phyloP scores from a whole-genome alignment of 2,329 filamentous ascomycete species.

The Venturia asperata region DNA sequence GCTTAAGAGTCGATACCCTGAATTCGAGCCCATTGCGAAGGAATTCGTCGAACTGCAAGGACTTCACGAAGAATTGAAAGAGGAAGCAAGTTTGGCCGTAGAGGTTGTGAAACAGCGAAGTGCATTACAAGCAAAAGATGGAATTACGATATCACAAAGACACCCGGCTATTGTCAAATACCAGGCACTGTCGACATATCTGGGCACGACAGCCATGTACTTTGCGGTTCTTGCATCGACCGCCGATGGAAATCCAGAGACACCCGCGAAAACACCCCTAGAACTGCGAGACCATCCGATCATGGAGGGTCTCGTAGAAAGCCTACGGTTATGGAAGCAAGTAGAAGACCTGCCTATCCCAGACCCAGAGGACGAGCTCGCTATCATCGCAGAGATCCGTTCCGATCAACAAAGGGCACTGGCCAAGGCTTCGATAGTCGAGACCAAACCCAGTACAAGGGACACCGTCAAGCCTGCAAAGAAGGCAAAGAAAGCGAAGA shows the following conservation, averaged over 20 bases:
- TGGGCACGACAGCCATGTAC: conserved; percentile 84
- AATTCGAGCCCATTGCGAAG: conserved; percentile 78
- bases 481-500: conserved; percentile 37
- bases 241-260: conserved; percentile 50
- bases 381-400: conserved; percentile 29
- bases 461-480: conserved; percentile 22
- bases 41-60: conserved; percentile 69
- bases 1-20: conserved; percentile 75
- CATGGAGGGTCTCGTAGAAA: conserved; percentile 77
- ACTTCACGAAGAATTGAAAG: conserved; percentile 51
- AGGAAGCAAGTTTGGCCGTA: conserved; percentile 53
- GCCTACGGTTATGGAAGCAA: conserved; percentile 71
- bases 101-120: conserved; percentile 26
- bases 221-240: conserved; percentile 88
- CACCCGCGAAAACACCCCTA: conserved; percentile 60
- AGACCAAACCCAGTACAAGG: neutral
- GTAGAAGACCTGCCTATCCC: conserved; percentile 58
- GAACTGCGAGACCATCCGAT: conserved; percentile 83
- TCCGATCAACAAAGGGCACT: conserved; percentile 28
- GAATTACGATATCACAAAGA: conserved; percentile 1
- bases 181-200: conserved; percentile 75
- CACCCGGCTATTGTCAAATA: conserved; percentile 53
- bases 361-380: conserved; percentile 37
- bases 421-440: neutral
- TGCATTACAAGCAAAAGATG: conserved; percentile 16